phyloP scores from a whole-genome alignment of 768 basidiomycete species.

The Tulasnella sp. region DNA sequence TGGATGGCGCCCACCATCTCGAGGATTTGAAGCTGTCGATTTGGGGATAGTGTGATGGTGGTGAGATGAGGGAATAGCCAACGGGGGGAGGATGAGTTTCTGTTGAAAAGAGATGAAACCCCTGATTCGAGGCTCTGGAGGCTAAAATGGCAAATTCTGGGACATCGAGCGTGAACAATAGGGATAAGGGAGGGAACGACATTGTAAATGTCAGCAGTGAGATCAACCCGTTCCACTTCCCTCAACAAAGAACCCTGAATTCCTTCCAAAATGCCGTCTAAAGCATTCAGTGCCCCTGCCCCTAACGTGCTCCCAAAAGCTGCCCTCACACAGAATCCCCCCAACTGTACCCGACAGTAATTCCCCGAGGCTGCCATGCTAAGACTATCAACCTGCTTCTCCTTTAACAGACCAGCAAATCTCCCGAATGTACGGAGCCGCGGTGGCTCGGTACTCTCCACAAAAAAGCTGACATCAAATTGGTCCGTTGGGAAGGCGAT shows the following conservation, averaged over 20 bases:
- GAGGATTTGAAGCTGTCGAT: too few relatives aligned
- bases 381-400: background rate
- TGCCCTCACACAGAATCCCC: too few relatives aligned
- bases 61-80: too few relatives aligned
- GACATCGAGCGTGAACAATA: background rate
- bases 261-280: background rate
- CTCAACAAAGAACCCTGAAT: background rate
- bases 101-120: too few relatives aligned
- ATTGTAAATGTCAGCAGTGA: background rate
- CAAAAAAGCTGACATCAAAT: background rate
- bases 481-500: background rate
- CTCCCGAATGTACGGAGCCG: background rate
- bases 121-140: too few relatives aligned
- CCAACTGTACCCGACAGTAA: too few relatives aligned
- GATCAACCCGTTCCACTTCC: background rate
- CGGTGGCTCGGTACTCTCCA: background rate
- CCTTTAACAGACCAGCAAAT: background rate
- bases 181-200: background rate
- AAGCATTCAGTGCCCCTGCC: too few relatives aligned
- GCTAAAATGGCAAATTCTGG: background rate
- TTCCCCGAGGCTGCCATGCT: too few relatives aligned
- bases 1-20: too few relatives aligned
- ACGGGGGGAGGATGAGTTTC: too few relatives aligned
- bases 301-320: too few relatives aligned
- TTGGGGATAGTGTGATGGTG: too few relatives aligned